Percentiles rank a stretch among this genome's conserved stretches.
These are phyloP conservation scores for Kodamaea sp. DNA, from an alignment of 1,139 yeast genomes.

Conservation along the genomic window DNA sequence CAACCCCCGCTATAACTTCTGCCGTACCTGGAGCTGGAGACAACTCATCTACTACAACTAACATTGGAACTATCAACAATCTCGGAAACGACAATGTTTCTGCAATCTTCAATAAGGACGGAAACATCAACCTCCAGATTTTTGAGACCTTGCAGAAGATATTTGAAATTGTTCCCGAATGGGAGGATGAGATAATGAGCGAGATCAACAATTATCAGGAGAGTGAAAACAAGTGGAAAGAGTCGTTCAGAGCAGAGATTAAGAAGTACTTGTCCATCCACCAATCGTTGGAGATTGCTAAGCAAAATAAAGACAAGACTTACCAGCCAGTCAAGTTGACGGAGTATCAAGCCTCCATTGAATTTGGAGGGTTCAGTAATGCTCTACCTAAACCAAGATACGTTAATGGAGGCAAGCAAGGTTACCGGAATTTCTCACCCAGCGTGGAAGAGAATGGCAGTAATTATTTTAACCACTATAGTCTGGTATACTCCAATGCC, in stretches of 20 bases:
- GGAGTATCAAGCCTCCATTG: constrained; percentile 44
- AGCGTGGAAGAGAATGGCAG: constrained; percentile 8
- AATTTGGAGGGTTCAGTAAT: constrained; percentile 43
- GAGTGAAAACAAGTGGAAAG: constrained; percentile 38
- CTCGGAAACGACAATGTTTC: constrained; percentile 1
- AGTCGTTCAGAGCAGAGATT: constrained; percentile 32
- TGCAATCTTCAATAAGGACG: constrained; percentile 34
- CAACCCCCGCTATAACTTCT: constrained; percentile 2
- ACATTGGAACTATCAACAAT: constrained; percentile 1
- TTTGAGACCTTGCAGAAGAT: constrained; percentile 29
- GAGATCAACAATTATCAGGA: constrained; percentile 32
- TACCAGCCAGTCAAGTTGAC: constrained; percentile 37
- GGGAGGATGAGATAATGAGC: constrained; percentile 36
- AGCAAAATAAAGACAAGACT: constrained; percentile 23
- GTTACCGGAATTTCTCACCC: constrained; percentile 19
- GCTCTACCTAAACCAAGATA: constrained; percentile 32
- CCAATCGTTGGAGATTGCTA: constrained; percentile 35
- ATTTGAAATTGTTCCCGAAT: constrained; percentile 31
- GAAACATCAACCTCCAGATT: constrained; percentile 29
- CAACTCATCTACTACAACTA: constrained; percentile 1
- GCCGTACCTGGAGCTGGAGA: not conserved
- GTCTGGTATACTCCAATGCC: constrained; percentile 27
- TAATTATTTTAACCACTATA: constrained; percentile 24
- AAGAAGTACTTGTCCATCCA: constrained; percentile 33
- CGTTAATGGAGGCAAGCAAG: constrained; percentile 6